Base-by-base conservation (phyloP, 192 early-diverging fungal genomes). In the Glomus cerebriforme region DNA sequence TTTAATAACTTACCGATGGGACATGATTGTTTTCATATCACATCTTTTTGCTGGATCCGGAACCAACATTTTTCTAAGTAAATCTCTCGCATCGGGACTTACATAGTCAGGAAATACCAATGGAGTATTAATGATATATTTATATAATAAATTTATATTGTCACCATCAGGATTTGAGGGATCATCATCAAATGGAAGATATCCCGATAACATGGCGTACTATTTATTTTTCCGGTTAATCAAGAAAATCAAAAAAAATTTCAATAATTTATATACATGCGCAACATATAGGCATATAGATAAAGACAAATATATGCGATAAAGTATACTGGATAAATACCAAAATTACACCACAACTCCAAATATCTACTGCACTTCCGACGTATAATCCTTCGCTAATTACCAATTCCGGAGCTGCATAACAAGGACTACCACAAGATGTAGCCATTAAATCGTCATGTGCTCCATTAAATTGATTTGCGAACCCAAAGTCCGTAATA, bases 401-500 rank as follows among this genome's bases (percentile, higher is more conserved):
- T n/a, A 99, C 98, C 22, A 99, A 90, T 84, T 99, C 98, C 2
- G 98, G 98, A 8, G 98, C 98, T 3, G 98, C 98, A 83, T 99
- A 99, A 83, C 97, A 98, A 29, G 98, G 98, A 73, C 95, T 97
- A 17, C 98, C 98, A 83, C 98, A 99, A 43, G 93, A 95, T 8
- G 98, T 99, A 7, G 93, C 86, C 90, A 99, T 92, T 71, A 98
- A 84, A 81, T 94, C 93, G 82, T 90, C 89, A 79, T 87, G 85
- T 1, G 93, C 87, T 13, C 88, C 87, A 22, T 88, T 84, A 63
- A 95, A 94, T 86, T 94, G 92, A 78, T 96, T 98, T 22, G 98
- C 97, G 85, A 99, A 99, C 15, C 98, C 98, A 92, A 99, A 99
- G 82, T 99, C 98, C 9, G 98, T 97, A 83, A 99, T 98, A 77